Evolutionary conservation across 2,329 filamentous ascomycete genomes (phyloP).

Genomic region (Aspergillus sp.): DNA sequence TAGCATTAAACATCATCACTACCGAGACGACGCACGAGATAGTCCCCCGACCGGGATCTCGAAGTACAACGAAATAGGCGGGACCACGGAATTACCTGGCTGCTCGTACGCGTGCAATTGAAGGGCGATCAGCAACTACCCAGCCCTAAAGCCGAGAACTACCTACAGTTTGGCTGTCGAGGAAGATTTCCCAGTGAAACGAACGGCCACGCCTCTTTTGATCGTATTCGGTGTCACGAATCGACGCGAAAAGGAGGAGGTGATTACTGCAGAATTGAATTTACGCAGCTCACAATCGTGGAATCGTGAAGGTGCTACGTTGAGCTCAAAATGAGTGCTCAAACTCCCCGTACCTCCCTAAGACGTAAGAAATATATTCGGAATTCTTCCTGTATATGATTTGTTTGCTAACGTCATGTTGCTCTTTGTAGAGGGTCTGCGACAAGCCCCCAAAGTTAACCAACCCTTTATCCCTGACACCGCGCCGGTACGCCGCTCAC

Average conservation of each 20-base stretch:
- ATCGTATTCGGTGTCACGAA: background rate
- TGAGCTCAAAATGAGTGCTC: slow-evolving; percentile 20
- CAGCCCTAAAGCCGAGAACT: background rate
- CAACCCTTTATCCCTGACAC: slow-evolving; percentile 43
- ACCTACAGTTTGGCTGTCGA: background rate
- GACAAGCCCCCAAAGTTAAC: slow-evolving; percentile 40
- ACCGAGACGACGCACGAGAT: background rate
- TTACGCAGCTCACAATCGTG: background rate
- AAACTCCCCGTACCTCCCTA: slow-evolving; percentile 29
- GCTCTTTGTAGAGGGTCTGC: slow-evolving; percentile 36
- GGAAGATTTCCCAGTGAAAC: background rate
- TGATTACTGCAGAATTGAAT: background rate
- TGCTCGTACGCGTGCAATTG: slow-evolving; percentile 5
- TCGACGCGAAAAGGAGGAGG: slow-evolving; percentile 3
- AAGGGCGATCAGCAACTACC: background rate
- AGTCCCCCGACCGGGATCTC: background rate
- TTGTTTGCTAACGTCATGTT: slow-evolving; percentile 8
- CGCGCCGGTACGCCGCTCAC: slow-evolving; percentile 35
- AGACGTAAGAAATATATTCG: slow-evolving; percentile 22
- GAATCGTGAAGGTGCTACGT: background rate
- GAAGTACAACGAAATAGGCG: background rate
- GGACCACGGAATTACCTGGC: background rate
- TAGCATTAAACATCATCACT: background rate
- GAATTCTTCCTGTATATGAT: background rate
- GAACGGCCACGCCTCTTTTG: background rate